Conservation (phyloP, 169 alveolate genomes). For the Plasmodium sp. region DNA sequence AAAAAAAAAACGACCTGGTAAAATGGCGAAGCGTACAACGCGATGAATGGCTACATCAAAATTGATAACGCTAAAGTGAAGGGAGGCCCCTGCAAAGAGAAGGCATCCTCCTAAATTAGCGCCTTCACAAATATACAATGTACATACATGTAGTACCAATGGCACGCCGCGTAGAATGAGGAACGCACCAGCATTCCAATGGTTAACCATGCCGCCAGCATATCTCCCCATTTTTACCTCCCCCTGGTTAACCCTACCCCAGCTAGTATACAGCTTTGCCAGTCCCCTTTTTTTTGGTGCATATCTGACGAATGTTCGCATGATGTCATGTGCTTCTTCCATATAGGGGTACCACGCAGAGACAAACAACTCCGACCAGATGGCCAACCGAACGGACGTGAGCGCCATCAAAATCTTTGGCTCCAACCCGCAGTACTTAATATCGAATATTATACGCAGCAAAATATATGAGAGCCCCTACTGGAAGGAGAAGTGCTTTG, state of each 20-base stretch:
- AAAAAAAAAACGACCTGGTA: not conserved
- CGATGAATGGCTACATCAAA: not conserved
- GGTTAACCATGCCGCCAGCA: not conserved
- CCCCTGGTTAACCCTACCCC: not conserved
- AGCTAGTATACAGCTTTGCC: not conserved
- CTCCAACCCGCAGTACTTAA: slow-evolving; percentile 90
- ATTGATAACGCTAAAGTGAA: not conserved
- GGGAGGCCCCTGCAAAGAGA: not conserved
- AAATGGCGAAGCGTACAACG: not conserved
- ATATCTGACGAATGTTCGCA: not conserved
- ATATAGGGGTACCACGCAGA: not conserved
- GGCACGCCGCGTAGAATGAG: not conserved
- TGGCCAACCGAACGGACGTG: slow-evolving; percentile 94
- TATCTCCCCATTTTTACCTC: not conserved
- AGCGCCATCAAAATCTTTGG: slow-evolving; percentile 88
- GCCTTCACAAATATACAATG: not conserved
- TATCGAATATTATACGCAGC: slow-evolving; percentile 88
- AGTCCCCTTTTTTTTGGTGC: not conserved
- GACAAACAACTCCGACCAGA: not conserved
- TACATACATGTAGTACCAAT: not conserved
- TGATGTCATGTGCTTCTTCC: not conserved
- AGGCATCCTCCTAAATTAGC: not conserved
- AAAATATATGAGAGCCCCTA: slow-evolving; percentile 88
- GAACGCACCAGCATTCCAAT: not conserved
- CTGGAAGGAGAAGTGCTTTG: slow-evolving; percentile 93